Conservation (phyloP, 2,329 filamentous ascomycete genomes). For the Cladosporium cucumerinum region DNA sequence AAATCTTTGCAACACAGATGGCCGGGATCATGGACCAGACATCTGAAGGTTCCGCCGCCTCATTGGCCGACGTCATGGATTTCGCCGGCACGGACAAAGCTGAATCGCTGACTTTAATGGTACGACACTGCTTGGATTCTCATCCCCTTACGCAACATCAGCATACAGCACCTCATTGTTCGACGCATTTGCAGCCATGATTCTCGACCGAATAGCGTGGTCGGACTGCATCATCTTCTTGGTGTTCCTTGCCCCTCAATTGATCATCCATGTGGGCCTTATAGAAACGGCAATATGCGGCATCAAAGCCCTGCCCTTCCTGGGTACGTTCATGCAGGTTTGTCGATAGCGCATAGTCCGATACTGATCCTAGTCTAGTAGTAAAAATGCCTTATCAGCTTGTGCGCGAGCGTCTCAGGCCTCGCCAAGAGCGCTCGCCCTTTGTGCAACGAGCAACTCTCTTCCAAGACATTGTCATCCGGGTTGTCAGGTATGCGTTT, state of each 20-base stretch:
- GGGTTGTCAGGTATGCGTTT: constrained; percentile 76
- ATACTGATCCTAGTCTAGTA: constrained; percentile 40
- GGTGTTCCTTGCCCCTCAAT: constrained; percentile 66
- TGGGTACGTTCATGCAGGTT: constrained; percentile 49
- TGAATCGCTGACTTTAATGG: constrained; percentile 7
- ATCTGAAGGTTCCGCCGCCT: not conserved
- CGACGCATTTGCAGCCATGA: constrained; percentile 52
- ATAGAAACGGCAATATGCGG: constrained; percentile 57
- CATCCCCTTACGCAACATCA: not conserved
- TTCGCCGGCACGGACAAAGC: constrained; percentile 7
- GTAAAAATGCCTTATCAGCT: constrained; percentile 58
- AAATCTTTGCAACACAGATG: not conserved
- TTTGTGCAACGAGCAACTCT: constrained; percentile 68
- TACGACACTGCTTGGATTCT: not conserved
- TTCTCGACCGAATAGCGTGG: constrained; percentile 69
- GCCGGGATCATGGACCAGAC: not conserved
- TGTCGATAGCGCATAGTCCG: not conserved
- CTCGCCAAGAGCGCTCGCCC: constrained; percentile 46
- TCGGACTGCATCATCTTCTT: constrained; percentile 73
- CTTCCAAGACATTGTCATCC: constrained; percentile 74
- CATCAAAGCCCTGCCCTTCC: constrained; percentile 64
- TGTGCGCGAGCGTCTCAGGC: constrained; percentile 54
- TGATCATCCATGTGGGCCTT: constrained; percentile 65
- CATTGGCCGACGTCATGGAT: constrained; percentile 14
- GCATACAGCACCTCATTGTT: not conserved